Evolutionary conservation across 2,329 filamentous ascomycete species (phyloP).

Genomic region (Fusarium udum): DNA sequence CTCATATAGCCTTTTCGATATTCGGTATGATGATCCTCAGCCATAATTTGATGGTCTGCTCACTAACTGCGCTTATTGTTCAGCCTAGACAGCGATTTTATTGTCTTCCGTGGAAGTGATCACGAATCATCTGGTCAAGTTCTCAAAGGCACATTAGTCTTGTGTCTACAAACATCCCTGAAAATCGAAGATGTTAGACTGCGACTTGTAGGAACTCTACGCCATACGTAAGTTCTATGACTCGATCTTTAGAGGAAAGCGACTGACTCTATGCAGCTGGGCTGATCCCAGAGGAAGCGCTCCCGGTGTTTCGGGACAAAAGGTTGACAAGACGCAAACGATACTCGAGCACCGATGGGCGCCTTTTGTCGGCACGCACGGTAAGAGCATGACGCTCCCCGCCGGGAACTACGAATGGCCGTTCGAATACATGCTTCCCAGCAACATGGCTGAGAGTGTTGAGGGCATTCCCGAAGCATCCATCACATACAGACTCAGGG

Average conservation of each 20-base stretch:
- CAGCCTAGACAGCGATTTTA: constrained; percentile 80
- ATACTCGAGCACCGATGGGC: constrained; percentile 77
- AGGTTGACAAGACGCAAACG: constrained; percentile 65
- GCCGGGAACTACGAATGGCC: constrained; percentile 87
- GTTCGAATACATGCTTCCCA: constrained; percentile 78
- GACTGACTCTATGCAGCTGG: constrained; percentile 54
- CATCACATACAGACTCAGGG: constrained; percentile 91
- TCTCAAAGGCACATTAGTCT: constrained; percentile 76
- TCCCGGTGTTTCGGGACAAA: constrained; percentile 67
- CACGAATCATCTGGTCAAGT: constrained; percentile 80
- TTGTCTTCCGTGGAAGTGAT: constrained; percentile 79
- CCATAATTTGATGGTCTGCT: neutral
- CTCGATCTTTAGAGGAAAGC: neutral
- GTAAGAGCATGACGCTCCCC: constrained; percentile 67
- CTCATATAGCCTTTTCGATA: constrained; percentile 65
- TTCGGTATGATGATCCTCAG: constrained; percentile 56
- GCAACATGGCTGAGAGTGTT: constrained; percentile 82
- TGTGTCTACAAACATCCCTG: constrained; percentile 75
- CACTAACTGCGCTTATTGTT: constrained; percentile 8
- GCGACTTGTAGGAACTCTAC: constrained; percentile 74
- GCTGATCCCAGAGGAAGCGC: constrained; percentile 62
- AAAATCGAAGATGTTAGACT: constrained; percentile 79
- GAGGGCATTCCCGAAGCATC: constrained; percentile 88
- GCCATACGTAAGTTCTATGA: constrained; percentile 64
- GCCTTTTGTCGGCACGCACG: constrained; percentile 68